Conservation (phyloP, 257 asterid species). For the Fraxinus excelsior region DNA sequence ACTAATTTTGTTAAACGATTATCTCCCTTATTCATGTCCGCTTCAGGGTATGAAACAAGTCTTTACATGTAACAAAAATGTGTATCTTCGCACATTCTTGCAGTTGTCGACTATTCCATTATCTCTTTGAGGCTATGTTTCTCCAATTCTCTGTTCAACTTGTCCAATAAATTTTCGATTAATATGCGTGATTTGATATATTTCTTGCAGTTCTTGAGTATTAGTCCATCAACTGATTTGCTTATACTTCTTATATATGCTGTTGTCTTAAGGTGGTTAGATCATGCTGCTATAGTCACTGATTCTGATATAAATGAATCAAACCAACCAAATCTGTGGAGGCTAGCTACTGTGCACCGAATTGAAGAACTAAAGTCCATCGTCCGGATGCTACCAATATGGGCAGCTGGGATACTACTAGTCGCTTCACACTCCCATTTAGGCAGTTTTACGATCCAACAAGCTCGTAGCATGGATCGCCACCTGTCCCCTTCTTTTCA, state of each 20-base stretch:
- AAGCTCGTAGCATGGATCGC: constrained; percentile 74
- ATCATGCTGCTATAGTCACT: constrained; percentile 62
- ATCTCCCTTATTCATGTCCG: too few species aligned
- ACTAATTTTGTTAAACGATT: too few species aligned
- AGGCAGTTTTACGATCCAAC: constrained; percentile 64
- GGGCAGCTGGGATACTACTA: constrained; percentile 68
- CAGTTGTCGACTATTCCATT: too few species aligned
- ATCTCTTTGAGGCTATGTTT: too few species aligned
- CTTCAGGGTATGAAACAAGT: too few species aligned
- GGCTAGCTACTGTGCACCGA: constrained; percentile 73
- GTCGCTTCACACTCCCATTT: constrained; percentile 66
- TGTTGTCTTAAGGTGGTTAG: constrained; percentile 52
- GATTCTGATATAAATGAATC: constrained; percentile 41
- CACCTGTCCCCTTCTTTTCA: constrained; percentile 54
- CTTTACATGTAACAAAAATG: too few species aligned
- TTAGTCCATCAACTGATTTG: background rate
- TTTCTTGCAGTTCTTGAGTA: background rate
- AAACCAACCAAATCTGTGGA: constrained; percentile 63
- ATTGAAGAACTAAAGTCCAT: constrained; percentile 78
- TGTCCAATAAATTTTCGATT: too few species aligned
- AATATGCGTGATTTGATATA: too few species aligned
- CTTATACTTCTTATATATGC: background rate
- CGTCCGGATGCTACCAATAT: constrained; percentile 62
- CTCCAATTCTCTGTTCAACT: too few species aligned
- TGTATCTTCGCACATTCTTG: too few species aligned